Percentiles rank a stretch among this genome's conserved stretches.
Evolutionary conservation across 306 rosid species (phyloP).

Genomic region (Fagus sylvatica): DNA sequence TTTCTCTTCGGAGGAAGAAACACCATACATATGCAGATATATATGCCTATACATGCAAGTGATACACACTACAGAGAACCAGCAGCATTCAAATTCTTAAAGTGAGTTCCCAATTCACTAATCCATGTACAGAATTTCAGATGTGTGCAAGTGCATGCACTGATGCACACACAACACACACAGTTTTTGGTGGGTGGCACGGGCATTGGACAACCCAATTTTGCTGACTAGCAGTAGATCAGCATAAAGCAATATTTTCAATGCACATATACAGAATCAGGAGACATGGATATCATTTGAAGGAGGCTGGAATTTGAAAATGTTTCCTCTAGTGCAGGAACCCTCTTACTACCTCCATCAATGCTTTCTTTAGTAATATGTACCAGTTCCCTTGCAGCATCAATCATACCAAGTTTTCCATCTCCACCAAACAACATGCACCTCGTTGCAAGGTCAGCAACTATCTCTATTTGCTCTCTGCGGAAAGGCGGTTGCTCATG

Average conservation of each 20-base stretch:
- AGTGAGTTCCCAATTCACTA: conserved; percentile 1
- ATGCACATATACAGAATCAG: conserved; percentile 75
- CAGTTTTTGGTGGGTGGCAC: not conserved
- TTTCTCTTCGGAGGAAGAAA: not conserved
- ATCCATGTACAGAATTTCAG: not conserved
- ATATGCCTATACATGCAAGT: not conserved
- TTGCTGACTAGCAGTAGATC: not conserved
- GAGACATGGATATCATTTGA: conserved; percentile 99
- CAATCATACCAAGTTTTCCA: conserved; percentile 78
- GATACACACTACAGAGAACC: not conserved
- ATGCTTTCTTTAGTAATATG: conserved; percentile 50
- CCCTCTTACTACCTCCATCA: conserved; percentile 54
- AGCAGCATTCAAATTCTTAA: not conserved
- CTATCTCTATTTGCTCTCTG: conserved; percentile 67
- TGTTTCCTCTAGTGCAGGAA: conserved; percentile 73
- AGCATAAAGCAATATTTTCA: conserved; percentile 25
- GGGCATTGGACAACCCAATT: not conserved
- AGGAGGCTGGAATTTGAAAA: conserved; percentile 96
- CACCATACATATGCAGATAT: not conserved
- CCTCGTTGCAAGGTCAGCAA: conserved; percentile 93
- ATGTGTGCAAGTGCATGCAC: conserved; percentile 4
- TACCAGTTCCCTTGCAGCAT: conserved; percentile 65
- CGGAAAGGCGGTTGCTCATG: conserved; percentile 59
- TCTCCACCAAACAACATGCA: conserved; percentile 80
- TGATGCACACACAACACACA: not conserved